A percentile compares a stretch with the other conserved stretches of the same genome.
These are phyloP conservation scores for Serendipita indica DNA, from an alignment of 768 basidiomycete genomes.

Conservation along the genomic window DNA sequence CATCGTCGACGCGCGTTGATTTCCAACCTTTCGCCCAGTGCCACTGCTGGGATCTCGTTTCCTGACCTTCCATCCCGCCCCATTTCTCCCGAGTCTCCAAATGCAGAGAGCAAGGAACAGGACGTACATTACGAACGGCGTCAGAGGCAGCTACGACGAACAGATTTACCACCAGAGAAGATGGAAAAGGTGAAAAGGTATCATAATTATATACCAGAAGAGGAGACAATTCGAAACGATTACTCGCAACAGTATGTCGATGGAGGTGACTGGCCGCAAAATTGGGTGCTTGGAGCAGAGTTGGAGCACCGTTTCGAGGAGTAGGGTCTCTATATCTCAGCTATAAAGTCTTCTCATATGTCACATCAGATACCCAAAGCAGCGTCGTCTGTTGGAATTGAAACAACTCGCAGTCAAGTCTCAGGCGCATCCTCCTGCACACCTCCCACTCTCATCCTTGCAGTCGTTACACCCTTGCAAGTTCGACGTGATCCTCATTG, in stretches of 20 bases:
- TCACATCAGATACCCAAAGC: conserved; percentile 72
- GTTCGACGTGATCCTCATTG: conserved; percentile 85
- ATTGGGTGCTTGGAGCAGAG: conserved; percentile 81
- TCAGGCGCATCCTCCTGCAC: conserved; percentile 57
- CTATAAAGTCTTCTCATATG: conserved; percentile 1
- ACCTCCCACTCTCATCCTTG: conserved; percentile 47
- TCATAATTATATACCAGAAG: conserved; percentile 74
- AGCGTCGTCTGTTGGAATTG: conserved; percentile 64
- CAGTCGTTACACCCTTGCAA: conserved; percentile 40
- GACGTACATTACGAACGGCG: background rate
- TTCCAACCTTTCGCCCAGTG: background rate
- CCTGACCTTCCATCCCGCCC: background rate
- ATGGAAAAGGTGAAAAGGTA: conserved; percentile 56
- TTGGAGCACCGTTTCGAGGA: conserved; percentile 85
- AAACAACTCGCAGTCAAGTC: conserved; percentile 66
- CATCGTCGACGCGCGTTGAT: background rate
- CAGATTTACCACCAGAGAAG: conserved; percentile 53
- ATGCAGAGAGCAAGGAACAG: background rate
- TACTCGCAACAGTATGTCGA: conserved; percentile 84
- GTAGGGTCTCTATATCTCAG: conserved; percentile 34
- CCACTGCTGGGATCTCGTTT: background rate
- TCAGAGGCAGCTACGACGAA: conserved; percentile 15
- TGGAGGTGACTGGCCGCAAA: conserved; percentile 85
- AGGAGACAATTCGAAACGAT: conserved; percentile 94
- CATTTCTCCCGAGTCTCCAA: background rate